Base-by-base conservation (phyloP, 179 eudicot species). In the Vitellaria paradoxa region DNA sequence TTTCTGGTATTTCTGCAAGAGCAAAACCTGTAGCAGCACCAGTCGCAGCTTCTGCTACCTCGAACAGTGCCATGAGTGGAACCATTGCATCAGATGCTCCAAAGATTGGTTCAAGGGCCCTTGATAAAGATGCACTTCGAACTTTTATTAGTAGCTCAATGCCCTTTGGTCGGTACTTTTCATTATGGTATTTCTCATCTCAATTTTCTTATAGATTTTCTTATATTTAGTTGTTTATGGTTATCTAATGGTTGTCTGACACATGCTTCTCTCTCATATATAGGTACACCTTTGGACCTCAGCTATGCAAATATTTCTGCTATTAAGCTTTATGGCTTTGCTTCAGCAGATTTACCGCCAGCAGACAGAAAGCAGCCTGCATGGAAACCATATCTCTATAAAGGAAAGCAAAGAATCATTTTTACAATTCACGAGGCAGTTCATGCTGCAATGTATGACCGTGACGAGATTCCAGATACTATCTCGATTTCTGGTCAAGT, bases 361-460 rank as follows among this genome's bases (percentile, higher is more conserved):
- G 79, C 90, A 76, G 99, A 96, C 74, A 82, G 88, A 82, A 96
- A 91, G 83, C 99, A 93, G 73, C 99, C 99, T 63, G 98, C 98
- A n/a, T 96, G 99, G 99, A 96, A 96, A 84, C 99, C 99, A 71
- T 96, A 93, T 89, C 95, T 96, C 60, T 96, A 90, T 78, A 88
- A 88, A 80, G 99, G 99, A 75, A 96, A 88, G 81, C 98, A 93
- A 82, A 85, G 97, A 86, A 76, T 93, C 71, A 83, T 93, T 61
- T 92, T 96, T 75, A 93, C 99, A 2, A 84, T 96, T 80, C 87
- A 76, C 47, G 99, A 93, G 85, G 88, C 89, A 6, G 85, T 96
- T 68, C 80, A 93, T 86, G 99, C 98, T 80, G 92, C 99, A 57
- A 88, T 93, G 95, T 96, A 96, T 85, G 99, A 96, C 75, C 89